Evolutionary conservation across 495 filamentous ascomycete species (phyloP).

Genomic region (Penicillium roqueforti): DNA sequence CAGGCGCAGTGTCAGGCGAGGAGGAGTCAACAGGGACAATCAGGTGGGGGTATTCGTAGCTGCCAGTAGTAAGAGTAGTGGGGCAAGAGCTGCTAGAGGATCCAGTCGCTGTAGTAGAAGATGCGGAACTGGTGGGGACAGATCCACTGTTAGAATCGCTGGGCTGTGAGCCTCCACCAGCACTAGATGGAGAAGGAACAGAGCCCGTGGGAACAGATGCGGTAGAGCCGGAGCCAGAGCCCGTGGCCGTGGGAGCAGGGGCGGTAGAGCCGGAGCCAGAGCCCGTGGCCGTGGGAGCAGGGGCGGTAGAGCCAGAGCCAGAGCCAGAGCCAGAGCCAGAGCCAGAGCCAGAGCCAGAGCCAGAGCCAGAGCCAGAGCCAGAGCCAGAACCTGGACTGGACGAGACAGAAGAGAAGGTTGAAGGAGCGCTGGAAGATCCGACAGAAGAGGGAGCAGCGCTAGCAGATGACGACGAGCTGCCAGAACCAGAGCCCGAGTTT

Average conservation of each 20-base stretch:
- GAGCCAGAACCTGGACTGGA: background rate
- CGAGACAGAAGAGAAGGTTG: too few species aligned
- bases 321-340: background rate
- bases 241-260: conserved; percentile 18
- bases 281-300: conserved; percentile 9
- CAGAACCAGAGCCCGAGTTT: conserved; percentile 18
- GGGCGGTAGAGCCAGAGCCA: background rate
- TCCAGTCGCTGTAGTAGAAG: conserved; percentile 9
- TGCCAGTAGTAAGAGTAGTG: conserved; percentile 45
- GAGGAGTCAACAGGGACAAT: conserved; percentile 60
- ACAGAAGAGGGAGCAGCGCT: too few species aligned
- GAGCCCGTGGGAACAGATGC: background rate
- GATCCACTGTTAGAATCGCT: background rate
- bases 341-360: too few species aligned
- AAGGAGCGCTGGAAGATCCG: too few species aligned
- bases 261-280: background rate
- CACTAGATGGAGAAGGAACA: too few species aligned
- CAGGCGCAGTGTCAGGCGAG: conserved; percentile 47
- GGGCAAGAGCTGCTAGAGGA: conserved; percentile 39
- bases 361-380: background rate
- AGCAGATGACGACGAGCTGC: too few species aligned
- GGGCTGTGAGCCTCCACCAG: background rate
- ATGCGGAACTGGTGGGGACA: conserved; percentile 3
- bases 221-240: conserved; percentile 20
- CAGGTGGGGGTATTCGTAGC: conserved; percentile 60